Base-by-base conservation (phyloP, 1,284 basidiomycete genomes). In the Agroathelia rolfsii region DNA sequence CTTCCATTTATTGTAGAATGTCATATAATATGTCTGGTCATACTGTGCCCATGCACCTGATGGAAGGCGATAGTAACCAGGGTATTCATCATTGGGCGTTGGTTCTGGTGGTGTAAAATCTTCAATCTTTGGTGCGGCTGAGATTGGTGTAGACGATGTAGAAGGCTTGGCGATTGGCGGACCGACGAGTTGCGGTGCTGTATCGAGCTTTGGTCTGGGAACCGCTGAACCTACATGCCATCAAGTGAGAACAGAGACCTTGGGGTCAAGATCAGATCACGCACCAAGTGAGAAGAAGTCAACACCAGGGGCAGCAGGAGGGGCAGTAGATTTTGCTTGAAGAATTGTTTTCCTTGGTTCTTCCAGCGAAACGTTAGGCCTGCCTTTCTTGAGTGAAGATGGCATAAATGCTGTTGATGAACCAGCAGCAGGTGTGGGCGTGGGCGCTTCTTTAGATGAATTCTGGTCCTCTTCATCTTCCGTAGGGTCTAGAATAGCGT, bases 21-120 rank as follows among this genome's bases (percentile, higher is more conserved):
- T 71, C 19, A 66, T 64, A 50, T 87, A 92, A 53, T 84, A 88
- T n/a, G 48, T 66, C 1, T 73, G 56, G 35, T 92, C 85, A 52
- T 92, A 69, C 0, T 79, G 75, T 15, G 73, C 77, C 79, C 87
- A 92, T 30, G 65, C 50, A 7, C 87, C 86, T 1, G 80, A 79
- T 0, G 86, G 85, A 16, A 83, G 67, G 41, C 80, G 75, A 53
- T 93, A 92, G 58, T 90, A 93, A 2, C 88, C 88, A 2, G 88
- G 88, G 53, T 90, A 89, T 12, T 73, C 72, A 50, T 92, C 88
- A 13, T 64, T 60, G 1, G 72, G 64, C 3, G 75, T 80, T 0
- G 88, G 88, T 34, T 76, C 72, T 1, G 86, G 87, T 0, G 81
- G 76, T 23, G 72, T 62, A 47, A 80, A 89, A 31, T 78, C 76